Conservation (phyloP, 2,329 filamentous ascomycete species). For the Chrysoporthe austroafricana region DNA sequence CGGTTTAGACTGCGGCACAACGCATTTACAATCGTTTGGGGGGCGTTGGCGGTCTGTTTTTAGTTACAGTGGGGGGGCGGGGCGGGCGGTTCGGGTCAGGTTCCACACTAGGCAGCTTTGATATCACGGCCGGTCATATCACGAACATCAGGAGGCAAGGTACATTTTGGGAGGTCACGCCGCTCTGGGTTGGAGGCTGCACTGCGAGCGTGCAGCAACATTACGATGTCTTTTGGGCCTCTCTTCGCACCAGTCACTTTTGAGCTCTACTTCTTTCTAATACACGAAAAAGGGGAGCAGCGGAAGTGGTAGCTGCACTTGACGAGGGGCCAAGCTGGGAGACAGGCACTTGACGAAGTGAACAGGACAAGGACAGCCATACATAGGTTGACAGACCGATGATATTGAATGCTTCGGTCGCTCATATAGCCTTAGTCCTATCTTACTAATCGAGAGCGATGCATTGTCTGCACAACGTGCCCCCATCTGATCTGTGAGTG, state of each 20-base stretch:
- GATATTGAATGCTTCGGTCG: no score
- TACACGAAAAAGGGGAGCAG: neutral
- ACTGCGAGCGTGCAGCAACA: neutral
- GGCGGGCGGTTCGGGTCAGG: neutral
- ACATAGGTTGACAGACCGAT: no score
- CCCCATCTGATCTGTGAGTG: no score
- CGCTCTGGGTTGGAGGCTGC: neutral
- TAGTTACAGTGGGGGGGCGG: neutral
- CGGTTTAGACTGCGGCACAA: constrained; percentile 12
- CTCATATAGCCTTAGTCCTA: no score
- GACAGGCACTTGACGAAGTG: no score
- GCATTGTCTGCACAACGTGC: no score
- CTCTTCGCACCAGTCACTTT: neutral
- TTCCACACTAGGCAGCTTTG: neutral
- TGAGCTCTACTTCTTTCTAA: neutral
- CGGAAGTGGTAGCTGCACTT: no score
- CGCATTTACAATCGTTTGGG: constrained; percentile 10
- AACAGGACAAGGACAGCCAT: no score
- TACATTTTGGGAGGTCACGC: neutral
- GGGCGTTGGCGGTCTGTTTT: constrained; percentile 11
- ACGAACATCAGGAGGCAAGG: neutral
- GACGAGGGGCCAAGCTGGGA: neutral
- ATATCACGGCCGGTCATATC: constrained; percentile 5
- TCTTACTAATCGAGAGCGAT: no score
- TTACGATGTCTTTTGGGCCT: neutral